phyloP scores from a whole-genome alignment of 495 filamentous ascomycete species.

The Tuber borchii region DNA sequence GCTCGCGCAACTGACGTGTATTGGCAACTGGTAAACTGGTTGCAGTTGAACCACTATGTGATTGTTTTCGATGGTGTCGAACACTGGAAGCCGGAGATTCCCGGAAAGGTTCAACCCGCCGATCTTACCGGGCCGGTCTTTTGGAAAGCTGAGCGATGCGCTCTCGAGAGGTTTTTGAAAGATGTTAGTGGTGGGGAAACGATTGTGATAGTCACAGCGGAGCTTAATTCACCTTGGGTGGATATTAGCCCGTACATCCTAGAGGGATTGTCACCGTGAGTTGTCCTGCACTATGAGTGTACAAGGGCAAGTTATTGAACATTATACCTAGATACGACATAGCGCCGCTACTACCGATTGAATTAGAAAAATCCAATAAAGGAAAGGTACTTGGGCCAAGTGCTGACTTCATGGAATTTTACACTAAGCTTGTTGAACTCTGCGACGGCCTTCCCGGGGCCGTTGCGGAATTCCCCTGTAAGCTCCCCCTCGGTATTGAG shows the following conservation, averaged over 20 bases:
- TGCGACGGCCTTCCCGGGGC: neutral
- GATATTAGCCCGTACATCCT: neutral
- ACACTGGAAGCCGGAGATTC: neutral
- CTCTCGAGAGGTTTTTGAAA: neutral
- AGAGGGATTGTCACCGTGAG: neutral
- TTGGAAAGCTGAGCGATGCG: neutral
- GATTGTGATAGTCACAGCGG: neutral
- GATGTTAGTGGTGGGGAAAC: neutral
- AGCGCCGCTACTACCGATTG: neutral
- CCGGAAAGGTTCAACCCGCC: neutral
- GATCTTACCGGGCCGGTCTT: neutral
- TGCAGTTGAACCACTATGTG: neutral
- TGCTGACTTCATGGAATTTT: neutral
- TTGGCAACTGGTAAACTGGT: neutral
- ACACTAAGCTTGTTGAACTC: neutral
- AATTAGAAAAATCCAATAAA: neutral
- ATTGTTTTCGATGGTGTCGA: slow-evolving; percentile 16
- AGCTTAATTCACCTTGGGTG: neutral
- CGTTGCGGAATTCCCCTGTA: neutral
- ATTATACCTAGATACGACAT: neutral
- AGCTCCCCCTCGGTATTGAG: neutral
- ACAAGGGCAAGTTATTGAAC: neutral
- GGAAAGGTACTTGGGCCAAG: neutral
- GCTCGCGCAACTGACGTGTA: neutral
- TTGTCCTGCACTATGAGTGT: neutral